Evolutionary conservation across 1,284 basidiomycete species (phyloP).

Genomic region (Apiotrichum gamsii): DNA sequence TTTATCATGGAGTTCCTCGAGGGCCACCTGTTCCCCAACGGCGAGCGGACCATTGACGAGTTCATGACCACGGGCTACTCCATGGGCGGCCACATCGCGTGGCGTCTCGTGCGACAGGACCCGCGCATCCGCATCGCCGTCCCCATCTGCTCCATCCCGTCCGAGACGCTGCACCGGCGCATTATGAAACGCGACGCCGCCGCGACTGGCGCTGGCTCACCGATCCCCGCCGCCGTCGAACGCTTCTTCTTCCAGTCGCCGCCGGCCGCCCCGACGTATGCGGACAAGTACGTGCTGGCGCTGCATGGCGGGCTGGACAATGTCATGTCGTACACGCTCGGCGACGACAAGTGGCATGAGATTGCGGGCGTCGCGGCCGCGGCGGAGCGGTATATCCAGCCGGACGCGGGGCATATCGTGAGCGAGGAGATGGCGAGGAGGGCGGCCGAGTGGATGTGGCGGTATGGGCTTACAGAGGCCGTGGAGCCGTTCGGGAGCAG

Average conservation of each 20-base stretch:
- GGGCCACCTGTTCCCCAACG: constrained; percentile 66
- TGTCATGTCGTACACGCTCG: constrained; percentile 32
- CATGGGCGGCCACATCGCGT: constrained; percentile 40
- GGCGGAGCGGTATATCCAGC: neutral
- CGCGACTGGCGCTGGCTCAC: too few species aligned
- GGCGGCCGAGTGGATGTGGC: constrained; percentile 6
- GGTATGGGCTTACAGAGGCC: neutral
- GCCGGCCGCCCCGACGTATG: constrained; percentile 50
- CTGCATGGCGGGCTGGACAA: constrained; percentile 53
- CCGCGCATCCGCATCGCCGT: constrained; percentile 7
- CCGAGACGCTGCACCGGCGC: constrained; percentile 5
- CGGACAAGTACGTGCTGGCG: constrained; percentile 62
- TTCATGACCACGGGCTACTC: constrained; percentile 57
- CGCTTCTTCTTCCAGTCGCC: too few species aligned
- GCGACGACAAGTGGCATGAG: constrained; percentile 4
- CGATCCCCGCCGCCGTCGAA: too few species aligned
- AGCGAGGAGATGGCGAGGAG: constrained; percentile 1
- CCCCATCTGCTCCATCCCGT: constrained; percentile 11
- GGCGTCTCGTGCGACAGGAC: constrained; percentile 30
- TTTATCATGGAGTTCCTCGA: constrained; percentile 76
- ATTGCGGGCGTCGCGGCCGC: neutral
- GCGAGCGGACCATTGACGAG: constrained; percentile 58
- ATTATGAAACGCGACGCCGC: too few species aligned
- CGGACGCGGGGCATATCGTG: constrained; percentile 2
- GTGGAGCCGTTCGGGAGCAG: too few species aligned